A percentile compares a stretch with the other conserved stretches of the same genome.
phyloP scores from a whole-genome alignment of 2,329 filamentous ascomycete species.

The Diaporthe ampelina region DNA sequence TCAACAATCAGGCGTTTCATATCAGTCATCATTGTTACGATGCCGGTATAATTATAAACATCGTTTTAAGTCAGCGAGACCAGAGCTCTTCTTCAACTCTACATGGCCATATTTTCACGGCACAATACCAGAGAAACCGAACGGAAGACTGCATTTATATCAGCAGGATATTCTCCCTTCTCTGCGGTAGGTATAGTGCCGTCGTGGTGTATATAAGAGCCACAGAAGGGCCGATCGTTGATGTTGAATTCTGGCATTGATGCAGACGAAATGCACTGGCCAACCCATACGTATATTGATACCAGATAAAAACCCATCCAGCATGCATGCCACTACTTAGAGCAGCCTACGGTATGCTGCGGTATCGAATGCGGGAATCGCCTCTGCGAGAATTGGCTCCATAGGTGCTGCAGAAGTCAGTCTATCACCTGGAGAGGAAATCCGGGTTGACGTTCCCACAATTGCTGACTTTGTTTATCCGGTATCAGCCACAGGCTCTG shows the following conservation, averaged over 20 bases:
- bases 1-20: too few relatives aligned
- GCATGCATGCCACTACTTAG: too few relatives aligned
- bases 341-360: neutral
- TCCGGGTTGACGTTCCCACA: too few relatives aligned
- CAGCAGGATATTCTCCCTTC: slow-evolving; percentile 1
- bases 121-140: neutral
- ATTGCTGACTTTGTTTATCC: neutral
- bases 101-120: neutral
- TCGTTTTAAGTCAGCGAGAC: too few relatives aligned
- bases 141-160: neutral
- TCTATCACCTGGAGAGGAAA: too few relatives aligned
- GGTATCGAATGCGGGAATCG: too few relatives aligned
- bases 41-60: too few relatives aligned
- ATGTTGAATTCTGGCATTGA: neutral
- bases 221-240: neutral
- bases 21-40: too few relatives aligned
- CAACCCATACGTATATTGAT: too few relatives aligned
- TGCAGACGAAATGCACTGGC: neutral
- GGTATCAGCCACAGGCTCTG: neutral
- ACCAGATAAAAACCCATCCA: neutral
- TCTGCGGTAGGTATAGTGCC: neutral
- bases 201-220: neutral
- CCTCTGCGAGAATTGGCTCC: neutral
- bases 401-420: neutral
- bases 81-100: too few relatives aligned